Base-by-base conservation (phyloP, 2,329 filamentous ascomycete species). In the Aspergillus udagawae region DNA sequence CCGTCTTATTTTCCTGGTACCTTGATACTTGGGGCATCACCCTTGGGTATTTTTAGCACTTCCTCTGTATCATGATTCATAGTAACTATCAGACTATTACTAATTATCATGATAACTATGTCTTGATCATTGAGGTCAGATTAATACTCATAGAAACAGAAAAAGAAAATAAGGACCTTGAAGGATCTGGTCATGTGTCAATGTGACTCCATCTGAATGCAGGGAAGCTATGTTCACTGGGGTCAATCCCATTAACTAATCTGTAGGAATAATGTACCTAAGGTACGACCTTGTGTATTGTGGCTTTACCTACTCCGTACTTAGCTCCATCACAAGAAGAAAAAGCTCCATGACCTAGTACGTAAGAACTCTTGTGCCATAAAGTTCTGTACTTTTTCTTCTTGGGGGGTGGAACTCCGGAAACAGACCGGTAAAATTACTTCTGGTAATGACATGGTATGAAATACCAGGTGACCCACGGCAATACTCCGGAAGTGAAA, bases 351-450 rank as follows among this genome's bases (percentile, higher is more conserved):
- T 51, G 12, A 48, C 17, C 51, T 35, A 47, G 44, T 47, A 47
- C 21, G 44, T 47, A 47, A 47, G 44, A 9, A 27, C 27, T 47
- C 44, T 17, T 47, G 4, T 17, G 44, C 10, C 44, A 47, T 17
- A 27, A 55, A 52, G 48, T 60, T 62, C 58, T 56, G 63, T 65
- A 65, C 63, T 65, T 65, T 64, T 65, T 64, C 58, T 62, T 59
- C 54, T 59, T 63, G 49, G 49, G 49, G 20, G 20, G 62, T 62
- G 59, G 60, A 51, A 59, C 62, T 62, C 61, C 65, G 65, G 63
- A 68, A 70, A 69, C 66, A 66, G 65, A 63, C 64, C 59, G 63
- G 68, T 71, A 70, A 62, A 54, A 41, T 57, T 65, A 66, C 64
- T 17, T 49, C 38, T 56, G 49, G 62, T 65, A 45, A 64, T 62